Evolutionary conservation across 805 yeast species (phyloP), one percentile per base, ranked within the genome.

Genomic region (Suhomyces pyralidae): DNA sequence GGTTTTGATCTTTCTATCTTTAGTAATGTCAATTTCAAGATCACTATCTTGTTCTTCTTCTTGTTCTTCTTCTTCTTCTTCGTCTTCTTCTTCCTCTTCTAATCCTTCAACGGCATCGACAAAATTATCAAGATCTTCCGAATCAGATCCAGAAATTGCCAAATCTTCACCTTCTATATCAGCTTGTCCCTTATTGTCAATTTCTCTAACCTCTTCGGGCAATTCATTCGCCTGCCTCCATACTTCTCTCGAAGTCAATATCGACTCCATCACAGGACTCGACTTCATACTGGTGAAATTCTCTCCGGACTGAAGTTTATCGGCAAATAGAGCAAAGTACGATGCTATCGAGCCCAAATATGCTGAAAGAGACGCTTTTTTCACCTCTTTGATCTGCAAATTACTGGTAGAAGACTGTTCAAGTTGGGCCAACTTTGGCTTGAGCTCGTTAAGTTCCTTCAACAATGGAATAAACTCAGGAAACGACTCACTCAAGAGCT

Each of bases 261-360:
- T 85, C 26, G 87, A 81, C 62, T 89, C 91, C 97, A 94, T 93
- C 1, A 93, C 86, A 2, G 93, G 88, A 58, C 88, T 93, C 51
- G 90, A 96, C 61, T 90, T 90, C 86, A 92, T 84, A 32, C 76
- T 66, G 10, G 61, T 50, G 55, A 84, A 80, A 3, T 78, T 74
- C 49, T 83, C 86, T 25, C 82, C 85, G 20, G 74, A 73, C 44
- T 73, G 69, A 40, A 85, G 63, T 45, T 81, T 79, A 38, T 83
- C 83, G 15, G 81, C 69, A 56, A 93, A 82, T 14, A 94, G 65
- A 3, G 96, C 87, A 61, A 93, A 82, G 66, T 91, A 93, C 5
- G 91, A 81, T 4, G 86, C 74, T 24, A 93, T 81, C 24, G 96
- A 77, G 12, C 93, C 94, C 52, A 90, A 66, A 65, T 93, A 92